phyloP scores from a whole-genome alignment of 2,329 filamentous ascomycete genomes.

The Aspergillus udagawae region DNA sequence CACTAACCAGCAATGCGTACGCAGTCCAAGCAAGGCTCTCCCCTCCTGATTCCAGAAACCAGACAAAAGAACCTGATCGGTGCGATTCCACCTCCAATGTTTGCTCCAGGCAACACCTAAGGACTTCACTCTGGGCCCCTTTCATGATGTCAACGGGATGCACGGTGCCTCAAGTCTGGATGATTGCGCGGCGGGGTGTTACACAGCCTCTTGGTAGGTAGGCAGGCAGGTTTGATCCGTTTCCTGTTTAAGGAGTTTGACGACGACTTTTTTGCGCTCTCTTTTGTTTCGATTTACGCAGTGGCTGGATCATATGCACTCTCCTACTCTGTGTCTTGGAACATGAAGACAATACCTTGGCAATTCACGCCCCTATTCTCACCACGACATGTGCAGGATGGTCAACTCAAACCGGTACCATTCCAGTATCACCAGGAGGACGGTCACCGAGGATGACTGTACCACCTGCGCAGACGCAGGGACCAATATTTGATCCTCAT shows the following conservation, averaged over 20 bases:
- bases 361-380: no score
- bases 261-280: background rate
- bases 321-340: no score
- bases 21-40: no score
- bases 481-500: slow-evolving; percentile 23
- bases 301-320: no score
- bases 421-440: slow-evolving; percentile 6
- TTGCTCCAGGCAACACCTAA: background rate
- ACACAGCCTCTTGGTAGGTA: background rate
- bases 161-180: background rate
- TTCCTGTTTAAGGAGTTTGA: background rate
- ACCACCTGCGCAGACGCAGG: slow-evolving; percentile 20
- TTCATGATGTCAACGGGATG: slow-evolving; percentile 5
- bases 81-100: slow-evolving; percentile 2
- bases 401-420: slow-evolving; percentile 13
- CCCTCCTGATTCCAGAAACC: no score
- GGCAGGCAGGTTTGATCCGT: background rate
- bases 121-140: background rate
- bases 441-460: slow-evolving; percentile 24
- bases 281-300: background rate
- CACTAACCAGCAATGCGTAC: no score
- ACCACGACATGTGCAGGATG: slow-evolving; percentile 9
- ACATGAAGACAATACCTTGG: no score
- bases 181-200: slow-evolving; percentile 5
- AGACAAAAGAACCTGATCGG: background rate